Percentiles rank a stretch among this genome's conserved stretches.
phyloP scores from a whole-genome alignment of 768 basidiomycete genomes.

The Amanita pallidorosea region DNA sequence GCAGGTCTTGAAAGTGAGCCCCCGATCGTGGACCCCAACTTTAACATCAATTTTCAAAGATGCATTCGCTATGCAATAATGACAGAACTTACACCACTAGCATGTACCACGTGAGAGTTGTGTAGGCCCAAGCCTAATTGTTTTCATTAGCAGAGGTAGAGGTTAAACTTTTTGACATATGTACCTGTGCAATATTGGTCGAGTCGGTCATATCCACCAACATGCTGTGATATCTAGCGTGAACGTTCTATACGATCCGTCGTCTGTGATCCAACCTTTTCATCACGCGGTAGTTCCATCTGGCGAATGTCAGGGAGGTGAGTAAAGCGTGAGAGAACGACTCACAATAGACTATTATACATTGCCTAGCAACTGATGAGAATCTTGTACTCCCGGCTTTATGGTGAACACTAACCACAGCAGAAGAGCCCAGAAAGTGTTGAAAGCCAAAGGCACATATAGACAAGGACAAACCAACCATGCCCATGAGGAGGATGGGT shows the following conservation, averaged over 20 bases:
- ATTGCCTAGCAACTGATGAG: constrained; percentile 33
- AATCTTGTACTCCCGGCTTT: neutral
- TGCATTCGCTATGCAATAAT: neutral
- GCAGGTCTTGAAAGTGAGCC: constrained; percentile 36
- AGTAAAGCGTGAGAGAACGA: neutral
- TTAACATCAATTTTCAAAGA: neutral
- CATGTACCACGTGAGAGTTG: constrained; percentile 27
- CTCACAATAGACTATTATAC: constrained; percentile 57
- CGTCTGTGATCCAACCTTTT: constrained; percentile 28
- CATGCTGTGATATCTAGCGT: constrained; percentile 22
- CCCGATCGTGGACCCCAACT: constrained; percentile 34
- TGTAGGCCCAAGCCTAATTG: constrained; percentile 27
- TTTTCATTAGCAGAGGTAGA: neutral
- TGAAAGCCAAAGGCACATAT: constrained; percentile 68
- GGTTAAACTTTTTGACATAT: neutral
- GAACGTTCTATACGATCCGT: neutral
- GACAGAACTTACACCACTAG: constrained; percentile 8
- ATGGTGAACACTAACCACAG: constrained; percentile 26
- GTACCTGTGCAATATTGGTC: constrained; percentile 37
- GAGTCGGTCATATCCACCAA: constrained; percentile 47
- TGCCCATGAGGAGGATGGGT: constrained; percentile 58
- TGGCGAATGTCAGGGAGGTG: constrained; percentile 9
- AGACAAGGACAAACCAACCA: constrained; percentile 51
- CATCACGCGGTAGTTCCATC: constrained; percentile 54
- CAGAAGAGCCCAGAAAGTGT: constrained; percentile 57